Conservation (phyloP, 2,329 filamentous ascomycete genomes). For the Aspergillus ochraceoroseus region DNA sequence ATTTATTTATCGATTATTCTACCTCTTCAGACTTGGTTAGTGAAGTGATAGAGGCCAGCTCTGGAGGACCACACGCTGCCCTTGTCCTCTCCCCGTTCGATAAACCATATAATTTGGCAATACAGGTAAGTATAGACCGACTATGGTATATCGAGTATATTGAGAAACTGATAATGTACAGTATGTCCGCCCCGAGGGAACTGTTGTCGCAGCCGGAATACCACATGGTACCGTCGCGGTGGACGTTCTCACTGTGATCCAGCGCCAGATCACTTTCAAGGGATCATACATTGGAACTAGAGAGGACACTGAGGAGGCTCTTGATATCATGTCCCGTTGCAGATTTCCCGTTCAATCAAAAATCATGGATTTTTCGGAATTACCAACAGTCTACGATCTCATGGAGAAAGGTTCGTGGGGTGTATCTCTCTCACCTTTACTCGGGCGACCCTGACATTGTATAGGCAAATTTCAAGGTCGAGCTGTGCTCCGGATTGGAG, state of each 20-base stretch:
- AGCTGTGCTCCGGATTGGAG: neutral
- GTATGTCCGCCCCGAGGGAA: conserved; percentile 76
- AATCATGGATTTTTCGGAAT: conserved; percentile 69
- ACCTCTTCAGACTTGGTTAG: conserved; percentile 68
- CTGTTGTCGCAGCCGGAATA: conserved; percentile 79
- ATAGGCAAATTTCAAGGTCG: neutral
- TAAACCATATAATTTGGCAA: conserved; percentile 87
- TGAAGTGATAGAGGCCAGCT: conserved; percentile 74
- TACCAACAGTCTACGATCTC: conserved; percentile 69
- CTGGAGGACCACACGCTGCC: conserved; percentile 78
- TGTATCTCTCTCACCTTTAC: no score
- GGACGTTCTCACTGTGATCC: conserved; percentile 78
- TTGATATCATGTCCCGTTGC: conserved; percentile 78
- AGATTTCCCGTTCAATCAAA: conserved; percentile 81
- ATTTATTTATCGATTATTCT: conserved; percentile 72
- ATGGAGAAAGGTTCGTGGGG: conserved; percentile 49
- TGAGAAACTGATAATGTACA: conserved; percentile 38
- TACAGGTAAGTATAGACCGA: conserved; percentile 6
- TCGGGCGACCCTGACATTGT: no score
- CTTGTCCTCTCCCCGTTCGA: conserved; percentile 77
- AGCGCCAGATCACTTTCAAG: conserved; percentile 83
- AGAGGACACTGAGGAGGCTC: conserved; percentile 74
- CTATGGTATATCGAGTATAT: no score
- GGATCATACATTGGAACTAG: conserved; percentile 89
- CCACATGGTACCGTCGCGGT: conserved; percentile 64